These are phyloP conservation scores for Hygrophila difformis DNA, from an alignment of 257 asterid species.

Conservation along the genomic window DNA sequence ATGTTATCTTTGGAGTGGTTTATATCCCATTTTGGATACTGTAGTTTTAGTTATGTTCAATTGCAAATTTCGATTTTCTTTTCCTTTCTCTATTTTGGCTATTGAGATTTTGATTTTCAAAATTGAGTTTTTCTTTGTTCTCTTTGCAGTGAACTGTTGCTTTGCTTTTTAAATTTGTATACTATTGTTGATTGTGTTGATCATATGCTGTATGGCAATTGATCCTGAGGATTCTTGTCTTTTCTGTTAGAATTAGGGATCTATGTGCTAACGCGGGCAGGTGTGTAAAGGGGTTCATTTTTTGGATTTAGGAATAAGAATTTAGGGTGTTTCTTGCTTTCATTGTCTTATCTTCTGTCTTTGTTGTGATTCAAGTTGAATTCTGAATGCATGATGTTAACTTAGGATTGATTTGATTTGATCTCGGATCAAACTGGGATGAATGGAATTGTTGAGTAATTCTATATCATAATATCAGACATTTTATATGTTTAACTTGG, in stretches of 20 bases:
- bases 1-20: too few relatives aligned
- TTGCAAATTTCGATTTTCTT: too few relatives aligned
- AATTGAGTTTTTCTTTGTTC: too few relatives aligned
- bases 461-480: too few relatives aligned
- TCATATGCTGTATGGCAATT: background rate
- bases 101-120: too few relatives aligned
- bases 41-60: too few relatives aligned
- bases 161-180: slow-evolving; percentile 1
- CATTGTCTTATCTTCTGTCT: background rate
- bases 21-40: too few relatives aligned
- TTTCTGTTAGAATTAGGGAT: slow-evolving; percentile 1
- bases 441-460: too few relatives aligned
- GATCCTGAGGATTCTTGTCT: background rate
- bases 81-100: too few relatives aligned
- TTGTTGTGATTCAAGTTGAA: background rate
- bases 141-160: too few relatives aligned
- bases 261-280: background rate
- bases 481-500: too few relatives aligned
- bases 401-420: slow-evolving; percentile 14
- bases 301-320: background rate
- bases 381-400: background rate
- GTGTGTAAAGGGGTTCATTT: background rate
- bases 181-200: background rate
- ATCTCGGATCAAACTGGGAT: background rate
- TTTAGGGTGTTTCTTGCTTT: background rate